A percentile compares a stretch with the other conserved stretches of the same genome.
These are phyloP conservation scores for Paratrimastix pyriformis DNA, from an alignment of 78 protist genomes.

Conservation along the genomic window DNA sequence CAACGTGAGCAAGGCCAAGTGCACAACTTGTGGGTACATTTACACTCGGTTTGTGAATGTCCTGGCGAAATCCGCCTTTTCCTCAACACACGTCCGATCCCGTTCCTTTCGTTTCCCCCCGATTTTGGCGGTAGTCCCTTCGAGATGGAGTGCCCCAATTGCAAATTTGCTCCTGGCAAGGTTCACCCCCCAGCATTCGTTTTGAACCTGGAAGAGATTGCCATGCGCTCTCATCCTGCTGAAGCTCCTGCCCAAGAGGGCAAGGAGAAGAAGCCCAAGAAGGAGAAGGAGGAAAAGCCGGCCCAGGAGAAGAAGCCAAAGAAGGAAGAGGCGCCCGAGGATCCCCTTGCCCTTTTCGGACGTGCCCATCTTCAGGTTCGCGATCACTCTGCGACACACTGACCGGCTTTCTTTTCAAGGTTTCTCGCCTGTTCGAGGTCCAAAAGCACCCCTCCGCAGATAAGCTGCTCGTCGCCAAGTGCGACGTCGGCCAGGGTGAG, in stretches of 20 bases:
- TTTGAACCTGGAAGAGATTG: neutral
- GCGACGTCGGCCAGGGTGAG: neutral
- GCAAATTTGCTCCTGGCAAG: neutral
- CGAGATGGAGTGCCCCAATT: neutral
- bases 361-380: neutral
- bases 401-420: neutral
- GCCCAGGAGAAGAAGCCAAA: neutral
- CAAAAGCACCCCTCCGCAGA: neutral
- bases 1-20: neutral
- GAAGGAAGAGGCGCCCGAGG: neutral
- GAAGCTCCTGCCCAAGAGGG: neutral
- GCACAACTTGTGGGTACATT: slow-evolving; percentile 2
- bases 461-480: neutral
- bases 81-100: no score
- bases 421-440: neutral
- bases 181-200: neutral
- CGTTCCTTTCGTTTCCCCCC: no score
- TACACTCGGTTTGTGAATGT: no score
- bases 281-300: neutral
- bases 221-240: no score
- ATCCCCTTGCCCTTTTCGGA: neutral
- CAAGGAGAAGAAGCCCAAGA: neutral
- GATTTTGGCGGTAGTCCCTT: no score
- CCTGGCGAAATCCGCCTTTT: no score
- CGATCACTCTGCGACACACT: neutral